These are phyloP conservation scores for Castanea mollissima DNA, from an alignment of 306 rosid species.

Conservation along the genomic window DNA sequence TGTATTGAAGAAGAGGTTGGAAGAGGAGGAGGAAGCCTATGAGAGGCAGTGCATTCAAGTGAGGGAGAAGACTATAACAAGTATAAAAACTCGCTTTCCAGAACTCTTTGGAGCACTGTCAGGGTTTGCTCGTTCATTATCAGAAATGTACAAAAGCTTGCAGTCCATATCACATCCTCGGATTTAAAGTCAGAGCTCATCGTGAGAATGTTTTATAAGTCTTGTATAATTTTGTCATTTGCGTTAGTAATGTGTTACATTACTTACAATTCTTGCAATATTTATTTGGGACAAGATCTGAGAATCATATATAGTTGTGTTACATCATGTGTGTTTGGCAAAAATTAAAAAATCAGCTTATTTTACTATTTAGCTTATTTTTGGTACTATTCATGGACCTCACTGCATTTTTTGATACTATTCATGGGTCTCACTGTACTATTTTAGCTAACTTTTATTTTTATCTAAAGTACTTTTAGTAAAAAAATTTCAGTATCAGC, in stretches of 20 bases:
- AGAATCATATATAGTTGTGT: slow-evolving; percentile 21
- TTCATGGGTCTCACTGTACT: too few relatives aligned
- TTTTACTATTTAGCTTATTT: too few relatives aligned
- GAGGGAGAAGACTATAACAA: slow-evolving; percentile 74
- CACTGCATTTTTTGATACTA: too few relatives aligned
- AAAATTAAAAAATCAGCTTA: too few relatives aligned
- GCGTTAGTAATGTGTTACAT: slow-evolving; percentile 2
- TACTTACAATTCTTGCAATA: slow-evolving; percentile 26
- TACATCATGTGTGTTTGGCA: neutral
- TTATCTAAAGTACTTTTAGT: too few relatives aligned
- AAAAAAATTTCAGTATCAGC: too few relatives aligned
- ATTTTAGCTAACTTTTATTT: too few relatives aligned
- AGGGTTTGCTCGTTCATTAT: slow-evolving; percentile 55
- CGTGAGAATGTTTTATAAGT: slow-evolving; percentile 23
- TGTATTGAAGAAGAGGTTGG: slow-evolving; percentile 60
- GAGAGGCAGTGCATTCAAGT: slow-evolving; percentile 59
- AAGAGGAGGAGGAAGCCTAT: slow-evolving; percentile 58
- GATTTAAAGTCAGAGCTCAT: slow-evolving; percentile 33
- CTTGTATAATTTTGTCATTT: neutral
- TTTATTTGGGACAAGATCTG: slow-evolving; percentile 23
- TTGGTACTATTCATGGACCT: too few relatives aligned
- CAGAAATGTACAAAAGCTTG: slow-evolving; percentile 62
- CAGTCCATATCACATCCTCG: slow-evolving; percentile 41
- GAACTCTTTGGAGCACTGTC: slow-evolving; percentile 74
- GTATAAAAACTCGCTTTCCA: slow-evolving; percentile 68